Evolutionary conservation across 768 basidiomycete genomes (phyloP).

Genomic region (Crepidotus variabilis): DNA sequence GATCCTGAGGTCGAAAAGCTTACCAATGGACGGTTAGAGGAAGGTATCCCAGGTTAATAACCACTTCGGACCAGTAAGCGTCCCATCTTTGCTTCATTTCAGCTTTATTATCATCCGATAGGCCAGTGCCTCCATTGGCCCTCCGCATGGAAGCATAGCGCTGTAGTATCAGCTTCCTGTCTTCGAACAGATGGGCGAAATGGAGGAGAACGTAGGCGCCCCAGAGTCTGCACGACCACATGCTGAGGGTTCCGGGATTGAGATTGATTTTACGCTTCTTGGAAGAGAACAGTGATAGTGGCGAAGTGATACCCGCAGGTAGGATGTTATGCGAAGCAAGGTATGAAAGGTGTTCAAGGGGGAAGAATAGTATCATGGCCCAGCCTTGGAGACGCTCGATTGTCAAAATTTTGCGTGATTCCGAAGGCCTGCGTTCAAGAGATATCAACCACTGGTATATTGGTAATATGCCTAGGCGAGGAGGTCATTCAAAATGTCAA

Average conservation of each 20-base stretch:
- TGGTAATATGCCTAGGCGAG: conserved; percentile 59
- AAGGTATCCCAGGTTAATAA: conserved; percentile 73
- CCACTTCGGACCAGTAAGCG: conserved; percentile 66
- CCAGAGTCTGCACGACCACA: conserved; percentile 85
- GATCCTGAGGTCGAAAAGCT: conserved; percentile 12
- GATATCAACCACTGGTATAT: conserved; percentile 79
- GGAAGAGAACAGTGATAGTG: conserved; percentile 37
- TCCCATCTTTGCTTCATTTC: conserved; percentile 60
- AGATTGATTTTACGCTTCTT: conserved; percentile 39
- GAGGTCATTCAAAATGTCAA: not conserved
- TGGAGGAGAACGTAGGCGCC: conserved; percentile 74
- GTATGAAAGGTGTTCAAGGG: conserved; percentile 74
- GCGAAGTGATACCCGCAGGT: conserved; percentile 47
- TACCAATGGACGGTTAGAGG: conserved; percentile 86
- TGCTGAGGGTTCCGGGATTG: conserved; percentile 42
- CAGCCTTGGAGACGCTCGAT: conserved; percentile 80
- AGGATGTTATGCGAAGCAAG: conserved; percentile 59
- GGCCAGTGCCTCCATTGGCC: conserved; percentile 43
- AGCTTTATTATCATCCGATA: conserved; percentile 45
- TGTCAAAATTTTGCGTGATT: conserved; percentile 65
- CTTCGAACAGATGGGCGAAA: conserved; percentile 68
- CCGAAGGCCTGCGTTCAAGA: conserved; percentile 66
- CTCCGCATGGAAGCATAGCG: conserved; percentile 55
- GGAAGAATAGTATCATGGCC: conserved; percentile 79
- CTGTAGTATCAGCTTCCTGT: conserved; percentile 53